phyloP scores from a whole-genome alignment of 768 basidiomycete species.

The Tylopilus plumbeoviolaceoides region DNA sequence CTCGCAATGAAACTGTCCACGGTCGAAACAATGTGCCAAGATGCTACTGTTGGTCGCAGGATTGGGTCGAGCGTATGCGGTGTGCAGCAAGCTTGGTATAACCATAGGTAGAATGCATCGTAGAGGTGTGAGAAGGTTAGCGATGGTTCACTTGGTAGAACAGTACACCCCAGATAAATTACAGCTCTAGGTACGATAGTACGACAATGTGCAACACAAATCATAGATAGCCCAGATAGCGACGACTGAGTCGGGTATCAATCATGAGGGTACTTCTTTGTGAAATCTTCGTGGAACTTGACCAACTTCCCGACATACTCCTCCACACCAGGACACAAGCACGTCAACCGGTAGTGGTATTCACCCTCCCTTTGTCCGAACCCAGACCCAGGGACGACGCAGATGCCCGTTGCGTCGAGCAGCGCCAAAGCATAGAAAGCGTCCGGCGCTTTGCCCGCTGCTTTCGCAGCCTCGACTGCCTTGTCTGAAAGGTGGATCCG shows the following conservation, averaged over 20 bases:
- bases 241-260: conserved; percentile 11
- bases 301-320: conserved; percentile 87
- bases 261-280: conserved; percentile 40
- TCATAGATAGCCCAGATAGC: neutral
- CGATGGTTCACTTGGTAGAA: conserved; percentile 29
- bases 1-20: too few species aligned
- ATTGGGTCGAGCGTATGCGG: conserved; percentile 32
- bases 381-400: too few species aligned
- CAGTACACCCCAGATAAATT: neutral
- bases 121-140: conserved; percentile 50
- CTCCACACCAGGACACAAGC: conserved; percentile 90
- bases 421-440: conserved; percentile 83
- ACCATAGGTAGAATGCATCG: conserved; percentile 56
- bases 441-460: conserved; percentile 77
- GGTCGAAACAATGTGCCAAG: too few species aligned
- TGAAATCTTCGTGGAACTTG: conserved; percentile 61
- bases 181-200: conserved; percentile 1
- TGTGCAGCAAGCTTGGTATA: conserved; percentile 66
- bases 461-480: conserved; percentile 69
- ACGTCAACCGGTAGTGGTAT: conserved; percentile 90
- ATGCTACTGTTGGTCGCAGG: too few species aligned
- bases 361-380: conserved; percentile 93
- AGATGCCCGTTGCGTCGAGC: too few species aligned
- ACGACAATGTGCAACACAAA: neutral
- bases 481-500: conserved; percentile 68